These are phyloP conservation scores for Tetrapyrgos nigripes DNA, from an alignment of 1,284 basidiomycete species.

Conservation along the genomic window DNA sequence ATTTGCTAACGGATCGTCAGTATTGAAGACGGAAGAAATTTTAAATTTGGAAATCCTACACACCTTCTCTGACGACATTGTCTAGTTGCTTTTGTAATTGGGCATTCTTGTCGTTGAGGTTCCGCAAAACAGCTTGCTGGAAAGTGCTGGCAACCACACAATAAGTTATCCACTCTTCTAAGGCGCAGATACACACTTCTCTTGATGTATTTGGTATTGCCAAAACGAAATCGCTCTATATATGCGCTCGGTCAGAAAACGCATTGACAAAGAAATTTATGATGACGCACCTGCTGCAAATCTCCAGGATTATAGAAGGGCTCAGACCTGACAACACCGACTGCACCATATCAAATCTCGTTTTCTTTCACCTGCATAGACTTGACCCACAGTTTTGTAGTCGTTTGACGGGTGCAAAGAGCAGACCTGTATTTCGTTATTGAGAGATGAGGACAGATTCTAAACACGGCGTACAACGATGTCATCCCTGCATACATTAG, in stretches of 20 bases:
- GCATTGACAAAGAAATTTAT: background rate
- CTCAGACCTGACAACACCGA: conserved; percentile 83
- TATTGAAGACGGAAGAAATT: background rate
- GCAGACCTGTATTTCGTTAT: conserved; percentile 57
- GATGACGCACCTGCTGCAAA: conserved; percentile 69
- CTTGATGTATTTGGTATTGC: conserved; percentile 88
- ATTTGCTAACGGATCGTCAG: conserved; percentile 57
- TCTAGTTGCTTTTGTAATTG: conserved; percentile 83
- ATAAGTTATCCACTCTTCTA: background rate
- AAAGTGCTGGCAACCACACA: conserved; percentile 59
- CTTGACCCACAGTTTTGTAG: conserved; percentile 72
- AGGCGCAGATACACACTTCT: conserved; percentile 55
- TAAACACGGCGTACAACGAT: conserved; percentile 63
- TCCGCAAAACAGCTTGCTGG: conserved; percentile 80
- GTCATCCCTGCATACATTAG: conserved; percentile 64
- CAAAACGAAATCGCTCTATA: conserved; percentile 83
- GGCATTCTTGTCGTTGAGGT: conserved; percentile 78
- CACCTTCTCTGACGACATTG: conserved; percentile 81
- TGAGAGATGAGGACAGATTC: conserved; percentile 13
- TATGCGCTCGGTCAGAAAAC: background rate
- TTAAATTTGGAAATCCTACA: background rate
- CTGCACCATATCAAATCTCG: conserved; percentile 43
- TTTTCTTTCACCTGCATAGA: conserved; percentile 42
- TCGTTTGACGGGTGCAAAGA: conserved; percentile 84
- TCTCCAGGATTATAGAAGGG: conserved; percentile 77